A percentile compares a stretch with the other conserved stretches of the same genome.
Conservation (phyloP, 2,329 filamentous ascomycete species). For the Cladosporium velox region DNA sequence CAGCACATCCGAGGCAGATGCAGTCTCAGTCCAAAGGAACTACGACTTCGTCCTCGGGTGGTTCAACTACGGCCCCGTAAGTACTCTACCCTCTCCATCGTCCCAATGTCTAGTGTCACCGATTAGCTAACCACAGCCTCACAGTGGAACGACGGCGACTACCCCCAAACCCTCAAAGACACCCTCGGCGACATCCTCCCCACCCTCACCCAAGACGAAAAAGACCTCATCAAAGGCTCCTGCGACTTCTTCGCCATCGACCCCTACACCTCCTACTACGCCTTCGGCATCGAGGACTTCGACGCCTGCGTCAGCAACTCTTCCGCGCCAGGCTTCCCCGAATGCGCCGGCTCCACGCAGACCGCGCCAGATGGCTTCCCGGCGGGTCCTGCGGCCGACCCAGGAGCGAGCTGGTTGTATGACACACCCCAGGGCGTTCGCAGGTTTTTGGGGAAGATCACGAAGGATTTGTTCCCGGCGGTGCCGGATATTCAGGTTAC, state of each 20-base stretch:
- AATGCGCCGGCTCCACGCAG: conserved; percentile 40
- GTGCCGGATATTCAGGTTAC: conserved; percentile 42
- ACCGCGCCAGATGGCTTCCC: conserved; percentile 47
- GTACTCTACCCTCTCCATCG: not conserved
- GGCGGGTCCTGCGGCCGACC: conserved; percentile 44
- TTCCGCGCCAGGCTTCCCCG: conserved; percentile 44
- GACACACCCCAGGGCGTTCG: conserved; percentile 40
- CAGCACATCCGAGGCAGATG: conserved; percentile 38
- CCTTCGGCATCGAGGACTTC: conserved; percentile 27
- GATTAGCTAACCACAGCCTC: conserved; percentile 38
- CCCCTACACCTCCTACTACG: conserved; percentile 38
- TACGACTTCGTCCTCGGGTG: conserved; percentile 43
- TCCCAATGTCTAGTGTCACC: not conserved
- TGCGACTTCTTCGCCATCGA: conserved; percentile 42
- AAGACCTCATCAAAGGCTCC: conserved; percentile 35
- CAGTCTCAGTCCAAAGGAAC: conserved; percentile 33
- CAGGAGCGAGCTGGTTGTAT: conserved; percentile 39
- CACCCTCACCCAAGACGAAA: conserved; percentile 38
- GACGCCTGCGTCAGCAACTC: conserved; percentile 46
- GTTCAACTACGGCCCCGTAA: conserved; percentile 33
- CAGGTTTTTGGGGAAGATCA: conserved; percentile 39
- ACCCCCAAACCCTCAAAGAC: conserved; percentile 42
- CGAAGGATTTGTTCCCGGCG: conserved; percentile 44
- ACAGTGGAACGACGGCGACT: conserved; percentile 50
- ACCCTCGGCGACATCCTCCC: conserved; percentile 38